Base-by-base conservation (phyloP, 441 rosid genomes). In the Aleurites moluccanus region DNA sequence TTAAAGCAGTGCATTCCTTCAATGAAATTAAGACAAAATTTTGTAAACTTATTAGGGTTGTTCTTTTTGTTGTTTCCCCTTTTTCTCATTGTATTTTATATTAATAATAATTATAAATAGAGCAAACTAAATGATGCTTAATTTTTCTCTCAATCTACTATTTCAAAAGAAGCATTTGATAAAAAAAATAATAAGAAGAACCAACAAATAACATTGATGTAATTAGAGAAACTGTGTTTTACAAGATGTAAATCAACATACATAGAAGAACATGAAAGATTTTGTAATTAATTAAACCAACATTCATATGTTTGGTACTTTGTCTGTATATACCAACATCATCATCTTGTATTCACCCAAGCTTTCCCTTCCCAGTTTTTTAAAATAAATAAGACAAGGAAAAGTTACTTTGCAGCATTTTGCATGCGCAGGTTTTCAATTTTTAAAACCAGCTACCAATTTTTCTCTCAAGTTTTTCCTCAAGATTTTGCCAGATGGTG, bases 401-500 rank as follows among this genome's bases (percentile, higher is more conserved):
- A 15, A 62, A 2, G 8, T 52, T n/a, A n/a, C n/a, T n/a, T n/a
- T n/a, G n/a, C n/a, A n/a, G n/a, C 21, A 16, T 6, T 2, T 4
- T 50, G 18, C 53, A 49, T 49, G 18, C 18, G 6, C 20, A 13
- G 3, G 18, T 49, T 20, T 35, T 78, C 23, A 72, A 2, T 60
- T 78, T 55, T 57, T 35, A 20, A 60, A 6, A 18, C 68, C 77
- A 72, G 63, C 40, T 27, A 74, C 83, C 53, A 90, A 64, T 77
- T 44, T 85, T 13, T 82, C 88, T 78, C 85, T 76, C 30, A 90
- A 70, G 44, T 78, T 82, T 67, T 90, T 88, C 79, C 94, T 77
- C 81, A 90, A 71, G 38, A 90, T 87, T 72, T 90, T 90, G 35
- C 94, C 94, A 0, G 94, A 84, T 20, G 92, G 87, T 50, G 90